Conservation (phyloP, 2,329 filamentous ascomycete species). For the Penicillium frequentans region DNA sequence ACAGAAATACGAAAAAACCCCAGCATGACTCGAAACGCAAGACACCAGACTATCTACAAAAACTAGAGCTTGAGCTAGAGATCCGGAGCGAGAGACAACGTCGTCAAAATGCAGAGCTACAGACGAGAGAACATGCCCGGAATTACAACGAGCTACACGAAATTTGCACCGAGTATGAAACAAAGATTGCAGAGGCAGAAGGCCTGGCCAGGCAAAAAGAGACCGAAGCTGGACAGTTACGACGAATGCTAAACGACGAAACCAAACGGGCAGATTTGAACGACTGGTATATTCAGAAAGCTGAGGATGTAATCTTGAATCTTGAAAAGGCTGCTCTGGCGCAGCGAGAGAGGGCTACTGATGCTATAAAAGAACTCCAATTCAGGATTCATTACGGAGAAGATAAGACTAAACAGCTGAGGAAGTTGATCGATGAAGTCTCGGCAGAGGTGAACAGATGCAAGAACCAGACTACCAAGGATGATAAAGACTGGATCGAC, state of each 20-base stretch:
- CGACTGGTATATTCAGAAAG: not conserved
- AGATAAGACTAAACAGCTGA: not conserved
- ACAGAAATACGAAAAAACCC: not conserved
- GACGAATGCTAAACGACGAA: not conserved
- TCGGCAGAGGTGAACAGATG: not conserved
- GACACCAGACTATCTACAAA: not conserved
- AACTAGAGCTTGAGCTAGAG: constrained; percentile 42
- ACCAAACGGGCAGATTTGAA: not conserved
- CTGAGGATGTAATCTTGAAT: not conserved
- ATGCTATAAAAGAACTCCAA: not conserved
- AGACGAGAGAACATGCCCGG: not conserved
- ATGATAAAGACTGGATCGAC: not conserved
- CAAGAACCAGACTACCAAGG: not conserved
- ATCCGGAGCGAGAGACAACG: not conserved
- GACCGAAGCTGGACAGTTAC: not conserved
- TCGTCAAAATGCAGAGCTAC: not conserved
- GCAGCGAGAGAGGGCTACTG: not conserved
- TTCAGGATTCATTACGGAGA: not conserved
- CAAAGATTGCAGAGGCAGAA: not conserved
- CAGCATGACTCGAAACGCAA: not conserved
- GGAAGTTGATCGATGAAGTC: not conserved
- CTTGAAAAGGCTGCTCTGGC: not conserved
- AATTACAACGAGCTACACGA: not conserved
- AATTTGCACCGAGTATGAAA: not conserved
- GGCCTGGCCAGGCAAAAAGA: not conserved